Conservation (phyloP, 2,329 filamentous ascomycete genomes). For the Claviceps spartinae region DNA sequence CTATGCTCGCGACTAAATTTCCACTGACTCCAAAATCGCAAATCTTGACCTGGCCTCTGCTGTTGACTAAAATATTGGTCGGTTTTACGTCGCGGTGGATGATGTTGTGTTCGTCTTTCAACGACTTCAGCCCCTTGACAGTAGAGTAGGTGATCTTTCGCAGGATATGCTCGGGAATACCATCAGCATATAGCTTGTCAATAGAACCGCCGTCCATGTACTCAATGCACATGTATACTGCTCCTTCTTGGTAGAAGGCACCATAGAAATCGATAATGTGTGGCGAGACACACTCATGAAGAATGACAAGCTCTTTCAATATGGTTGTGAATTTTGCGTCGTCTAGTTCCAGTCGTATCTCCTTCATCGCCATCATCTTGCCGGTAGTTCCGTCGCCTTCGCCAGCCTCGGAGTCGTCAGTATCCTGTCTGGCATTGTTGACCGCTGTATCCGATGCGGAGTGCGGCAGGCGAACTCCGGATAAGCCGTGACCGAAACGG, state of each 20-base stretch:
- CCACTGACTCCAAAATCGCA: conserved; percentile 97
- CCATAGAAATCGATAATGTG: conserved; percentile 99
- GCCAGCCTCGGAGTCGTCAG: conserved; percentile 17
- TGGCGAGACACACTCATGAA: conserved; percentile 87
- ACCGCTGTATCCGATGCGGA: conserved; percentile 23
- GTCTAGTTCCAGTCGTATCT: conserved; percentile 88
- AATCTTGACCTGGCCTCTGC: conserved; percentile 84
- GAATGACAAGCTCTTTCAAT: conserved; percentile 90
- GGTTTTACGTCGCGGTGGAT: conserved; percentile 98
- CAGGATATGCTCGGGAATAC: conserved; percentile 77
- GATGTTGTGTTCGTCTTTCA: conserved; percentile 98
- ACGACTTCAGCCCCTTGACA: conserved; percentile 75
- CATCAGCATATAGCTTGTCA: conserved; percentile 85
- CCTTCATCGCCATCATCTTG: conserved; percentile 97
- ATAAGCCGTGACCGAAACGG: conserved; percentile 45
- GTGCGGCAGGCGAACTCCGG: conserved; percentile 28
- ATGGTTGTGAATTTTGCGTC: conserved; percentile 95
- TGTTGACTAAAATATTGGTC: conserved; percentile 94
- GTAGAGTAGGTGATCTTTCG: conserved; percentile 85
- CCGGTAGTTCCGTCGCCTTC: conserved; percentile 44
- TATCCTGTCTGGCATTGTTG: conserved; percentile 14
- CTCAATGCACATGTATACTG: conserved; percentile 98
- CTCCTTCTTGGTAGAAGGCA: conserved; percentile 96
- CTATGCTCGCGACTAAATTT: conserved; percentile 92
- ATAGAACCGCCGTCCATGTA: conserved; percentile 98